Conservation (phyloP, 2,329 filamentous ascomycete genomes). For the Sporothrix luriei region DNA sequence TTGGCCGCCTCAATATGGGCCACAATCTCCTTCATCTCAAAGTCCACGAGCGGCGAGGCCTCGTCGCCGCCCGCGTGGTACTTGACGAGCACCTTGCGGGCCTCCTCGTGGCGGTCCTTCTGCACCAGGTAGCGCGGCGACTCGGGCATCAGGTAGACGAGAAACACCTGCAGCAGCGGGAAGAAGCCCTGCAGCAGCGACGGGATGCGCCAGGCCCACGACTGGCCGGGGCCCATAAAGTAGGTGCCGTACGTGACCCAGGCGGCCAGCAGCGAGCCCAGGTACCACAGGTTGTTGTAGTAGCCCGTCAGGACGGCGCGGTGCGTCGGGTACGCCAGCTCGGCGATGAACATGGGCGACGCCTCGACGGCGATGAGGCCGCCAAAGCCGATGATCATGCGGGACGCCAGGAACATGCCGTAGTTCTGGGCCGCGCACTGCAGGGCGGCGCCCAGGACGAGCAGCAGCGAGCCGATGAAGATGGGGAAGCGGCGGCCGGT, state of each 20-base stretch:
- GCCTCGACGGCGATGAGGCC: constrained; percentile 23
- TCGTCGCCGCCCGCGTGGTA: constrained; percentile 32
- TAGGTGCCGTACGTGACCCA: constrained; percentile 43
- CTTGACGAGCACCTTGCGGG: constrained; percentile 43
- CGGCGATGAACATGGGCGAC: constrained; percentile 32
- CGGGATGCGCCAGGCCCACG: constrained; percentile 60
- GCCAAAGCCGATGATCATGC: constrained; percentile 22
- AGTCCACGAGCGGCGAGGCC: constrained; percentile 54
- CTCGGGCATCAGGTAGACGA: constrained; percentile 29
- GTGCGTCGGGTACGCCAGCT: constrained; percentile 34
- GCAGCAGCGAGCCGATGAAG: constrained; percentile 42
- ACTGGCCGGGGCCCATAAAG: constrained; percentile 40
- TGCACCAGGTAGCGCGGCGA: constrained; percentile 33
- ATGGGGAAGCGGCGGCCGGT: constrained; percentile 48
- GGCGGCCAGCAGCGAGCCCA: constrained; percentile 41
- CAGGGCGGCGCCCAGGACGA: constrained; percentile 42
- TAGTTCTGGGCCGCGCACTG: constrained; percentile 40
- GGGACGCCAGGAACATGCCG: constrained; percentile 13
- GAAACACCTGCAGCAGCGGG: constrained; percentile 40
- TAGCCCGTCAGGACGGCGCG: constrained; percentile 30
- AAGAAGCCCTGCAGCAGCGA: constrained; percentile 53
- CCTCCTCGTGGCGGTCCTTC: constrained; percentile 37
- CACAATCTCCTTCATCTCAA: constrained; percentile 45
- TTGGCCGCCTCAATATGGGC: constrained; percentile 20
- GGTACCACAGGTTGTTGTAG: constrained; percentile 38